A percentile compares a stretch with the other conserved stretches of the same genome.
Conservation (phyloP, 495 filamentous ascomycete species). For the Aspergillus mulundensis region DNA sequence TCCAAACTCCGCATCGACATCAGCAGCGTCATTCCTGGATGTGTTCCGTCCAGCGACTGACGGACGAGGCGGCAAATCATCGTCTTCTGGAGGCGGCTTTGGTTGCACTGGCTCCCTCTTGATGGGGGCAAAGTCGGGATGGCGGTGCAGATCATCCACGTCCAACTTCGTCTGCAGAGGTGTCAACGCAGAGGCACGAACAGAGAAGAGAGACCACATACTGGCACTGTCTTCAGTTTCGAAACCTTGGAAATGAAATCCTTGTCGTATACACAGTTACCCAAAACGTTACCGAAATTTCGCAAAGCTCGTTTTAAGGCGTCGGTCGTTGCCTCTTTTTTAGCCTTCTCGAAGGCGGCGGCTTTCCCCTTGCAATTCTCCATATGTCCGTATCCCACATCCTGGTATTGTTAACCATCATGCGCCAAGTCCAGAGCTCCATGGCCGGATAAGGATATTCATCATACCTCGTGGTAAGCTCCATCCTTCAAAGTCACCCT, state of each 20-base stretch:
- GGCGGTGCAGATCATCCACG: slow-evolving; percentile 71
- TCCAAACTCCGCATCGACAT: slow-evolving; percentile 59
- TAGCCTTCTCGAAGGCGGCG: slow-evolving; percentile 92
- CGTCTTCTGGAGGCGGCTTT: slow-evolving; percentile 33
- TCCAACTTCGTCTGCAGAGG: slow-evolving; percentile 60
- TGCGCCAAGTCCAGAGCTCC: not conserved
- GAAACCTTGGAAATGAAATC: slow-evolving; percentile 80
- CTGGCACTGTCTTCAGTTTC: slow-evolving; percentile 68
- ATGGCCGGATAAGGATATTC: not conserved
- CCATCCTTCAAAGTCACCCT: slow-evolving; percentile 87
- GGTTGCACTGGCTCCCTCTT: slow-evolving; percentile 53
- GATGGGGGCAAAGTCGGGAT: slow-evolving; percentile 63
- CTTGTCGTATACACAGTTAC: slow-evolving; percentile 97
- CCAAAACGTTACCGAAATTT: slow-evolving; percentile 92
- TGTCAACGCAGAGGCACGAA: not conserved
- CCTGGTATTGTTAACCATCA: slow-evolving; percentile 37
- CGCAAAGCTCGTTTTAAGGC: slow-evolving; percentile 83
- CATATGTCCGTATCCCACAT: slow-evolving; percentile 91
- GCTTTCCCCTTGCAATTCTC: slow-evolving; percentile 95
- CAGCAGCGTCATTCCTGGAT: slow-evolving; percentile 16
- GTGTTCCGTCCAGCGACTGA: slow-evolving; percentile 18
- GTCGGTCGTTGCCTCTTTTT: slow-evolving; percentile 96
- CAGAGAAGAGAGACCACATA: slow-evolving; percentile 24
- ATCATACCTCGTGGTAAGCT: slow-evolving; percentile 75
- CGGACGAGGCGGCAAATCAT: slow-evolving; percentile 37